Evolutionary conservation across 1,139 yeast genomes (phyloP).

Genomic region (Yamadazyma triangularis): DNA sequence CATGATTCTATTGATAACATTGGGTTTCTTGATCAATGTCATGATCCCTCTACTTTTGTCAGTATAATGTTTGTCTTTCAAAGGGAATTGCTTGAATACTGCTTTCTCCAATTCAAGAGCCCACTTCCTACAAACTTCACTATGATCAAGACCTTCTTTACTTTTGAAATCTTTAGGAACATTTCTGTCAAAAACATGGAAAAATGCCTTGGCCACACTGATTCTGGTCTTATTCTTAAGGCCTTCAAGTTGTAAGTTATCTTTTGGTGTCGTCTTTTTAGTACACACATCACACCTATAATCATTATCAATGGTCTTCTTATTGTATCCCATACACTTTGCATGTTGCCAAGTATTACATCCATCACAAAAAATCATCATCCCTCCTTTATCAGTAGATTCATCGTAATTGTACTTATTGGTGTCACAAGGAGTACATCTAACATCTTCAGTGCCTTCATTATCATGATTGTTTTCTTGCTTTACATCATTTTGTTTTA

Average conservation of each 20-base stretch:
- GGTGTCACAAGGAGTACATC: constrained; percentile 63
- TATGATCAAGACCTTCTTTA: constrained; percentile 22
- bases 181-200: constrained; percentile 35
- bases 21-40: constrained; percentile 26
- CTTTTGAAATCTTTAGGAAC: constrained; percentile 33
- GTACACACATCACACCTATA: constrained; percentile 33
- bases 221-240: constrained; percentile 28
- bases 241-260: constrained; percentile 9
- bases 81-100: constrained; percentile 21
- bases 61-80: constrained; percentile 28
- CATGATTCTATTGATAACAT: constrained; percentile 22
- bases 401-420: constrained; percentile 61
- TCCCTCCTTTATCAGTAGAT: constrained; percentile 54
- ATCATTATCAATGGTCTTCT: constrained; percentile 24
- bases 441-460: constrained; percentile 40
- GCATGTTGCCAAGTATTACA: constrained; percentile 88
- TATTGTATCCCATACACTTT: constrained; percentile 56
- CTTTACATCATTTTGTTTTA: neutral
- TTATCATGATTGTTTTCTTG: neutral
- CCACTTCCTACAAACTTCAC: constrained; percentile 30
- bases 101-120: constrained; percentile 41
- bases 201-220: constrained; percentile 37
- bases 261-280: neutral
- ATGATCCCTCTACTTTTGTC: constrained; percentile 40
- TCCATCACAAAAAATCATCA: constrained; percentile 75